These are phyloP conservation scores for Globisporangium viniferum DNA, from an alignment of 352 stramenopile genomes.

Conservation along the genomic window DNA sequence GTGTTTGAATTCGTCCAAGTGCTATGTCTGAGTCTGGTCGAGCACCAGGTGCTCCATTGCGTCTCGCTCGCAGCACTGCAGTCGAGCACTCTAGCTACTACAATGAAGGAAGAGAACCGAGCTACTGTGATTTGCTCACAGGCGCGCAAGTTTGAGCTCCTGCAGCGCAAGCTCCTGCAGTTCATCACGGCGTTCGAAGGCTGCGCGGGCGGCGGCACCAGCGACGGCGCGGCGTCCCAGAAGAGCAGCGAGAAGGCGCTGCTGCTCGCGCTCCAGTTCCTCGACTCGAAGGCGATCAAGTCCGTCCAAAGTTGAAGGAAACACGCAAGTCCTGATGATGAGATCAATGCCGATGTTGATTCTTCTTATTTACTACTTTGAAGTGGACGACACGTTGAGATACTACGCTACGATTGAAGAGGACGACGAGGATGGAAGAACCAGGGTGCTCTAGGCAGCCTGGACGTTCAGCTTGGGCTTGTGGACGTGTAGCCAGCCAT, in stretches of 20 bases:
- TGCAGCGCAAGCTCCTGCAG: constrained; percentile 62
- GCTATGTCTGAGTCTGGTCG: constrained; percentile 37
- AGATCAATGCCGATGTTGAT: background rate
- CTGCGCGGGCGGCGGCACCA: constrained; percentile 29
- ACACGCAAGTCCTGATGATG: background rate
- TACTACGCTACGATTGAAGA: background rate
- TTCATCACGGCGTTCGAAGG: constrained; percentile 72
- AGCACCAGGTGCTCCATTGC: constrained; percentile 48
- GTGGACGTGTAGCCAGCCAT: background rate
- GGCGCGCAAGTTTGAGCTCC: constrained; percentile 29
- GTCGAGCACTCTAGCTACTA: background rate
- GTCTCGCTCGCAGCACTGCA: background rate
- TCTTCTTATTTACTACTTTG: background rate
- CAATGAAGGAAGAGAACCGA: background rate
- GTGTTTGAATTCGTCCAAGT: constrained; percentile 45
- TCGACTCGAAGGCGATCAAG: constrained; percentile 14
- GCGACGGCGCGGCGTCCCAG: constrained; percentile 14
- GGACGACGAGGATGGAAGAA: background rate
- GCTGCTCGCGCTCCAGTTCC: constrained; percentile 51
- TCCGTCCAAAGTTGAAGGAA: background rate
- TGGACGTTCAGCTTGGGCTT: background rate
- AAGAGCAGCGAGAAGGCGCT: constrained; percentile 60
- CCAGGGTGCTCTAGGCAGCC: background rate
- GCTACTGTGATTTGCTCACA: constrained; percentile 13
- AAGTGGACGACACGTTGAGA: background rate